Base-by-base conservation (phyloP, 768 basidiomycete species). In the Megacollybia marginata region DNA sequence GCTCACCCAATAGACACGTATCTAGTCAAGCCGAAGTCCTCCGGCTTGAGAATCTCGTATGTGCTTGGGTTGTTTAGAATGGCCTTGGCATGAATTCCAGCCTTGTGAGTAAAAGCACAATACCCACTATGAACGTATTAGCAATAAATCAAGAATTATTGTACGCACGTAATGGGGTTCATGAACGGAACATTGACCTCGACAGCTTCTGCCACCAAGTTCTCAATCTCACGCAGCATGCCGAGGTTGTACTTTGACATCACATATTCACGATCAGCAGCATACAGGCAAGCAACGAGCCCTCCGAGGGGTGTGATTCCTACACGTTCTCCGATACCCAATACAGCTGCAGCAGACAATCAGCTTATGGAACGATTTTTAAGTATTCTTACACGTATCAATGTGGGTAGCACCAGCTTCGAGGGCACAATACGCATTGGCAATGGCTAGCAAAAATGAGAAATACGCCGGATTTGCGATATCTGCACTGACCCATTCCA, bases 71-170 rank as follows among this genome's bases (percentile, higher is more conserved):
- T 99, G 74, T 97, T 96, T 55, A 94, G 82, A 68, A 99, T 99
- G 35, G 96, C 96, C 79, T 99, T 99, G 72, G 96, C 96, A 69
- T 99, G 96, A 56, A 99, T 99, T 65, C 96, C 96, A 18, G 96
- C 96, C 85, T 99, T 98, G 84, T 98, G 96, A 23, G 96, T 99
- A 75, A 99, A 99, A 4, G 96, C 96, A 64, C 96, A 98, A 71
- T 97, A 99, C 13, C 96, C 96, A 49, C 94, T 97, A 55, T 4
- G 49, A 44, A 20, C 40, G 9, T 16, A 10, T 15, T 47, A n/a
- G 45, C 20, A 28, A 10, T 38, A 47, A 33, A 42, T 9, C 7
- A 36, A 38, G 43, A 49, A 42, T 28, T 28, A 28, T 28, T 28
- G 23, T 28, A 70, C 76, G 44, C 69, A 89, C 85, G 89, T 91